Conservation (phyloP, 176 grass and related monocot species). For the Calamus simplicifolius region DNA sequence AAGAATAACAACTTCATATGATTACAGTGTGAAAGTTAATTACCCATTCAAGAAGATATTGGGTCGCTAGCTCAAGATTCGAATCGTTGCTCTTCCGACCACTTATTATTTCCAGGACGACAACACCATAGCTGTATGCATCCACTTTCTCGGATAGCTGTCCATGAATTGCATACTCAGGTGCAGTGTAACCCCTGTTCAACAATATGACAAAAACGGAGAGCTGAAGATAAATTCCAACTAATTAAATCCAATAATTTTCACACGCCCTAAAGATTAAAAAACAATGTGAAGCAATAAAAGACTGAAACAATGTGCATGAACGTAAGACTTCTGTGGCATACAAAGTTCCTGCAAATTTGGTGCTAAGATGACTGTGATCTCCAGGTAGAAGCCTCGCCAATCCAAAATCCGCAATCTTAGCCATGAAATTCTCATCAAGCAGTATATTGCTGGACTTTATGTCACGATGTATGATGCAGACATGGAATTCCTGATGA, state of each 20-base stretch:
- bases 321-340: slow-evolving; percentile 9
- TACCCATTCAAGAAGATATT: slow-evolving; percentile 88
- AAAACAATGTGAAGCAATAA: too few species aligned
- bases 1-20: too few species aligned
- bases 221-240: too few species aligned
- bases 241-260: too few species aligned
- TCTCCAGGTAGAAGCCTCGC: slow-evolving; percentile 73
- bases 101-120: slow-evolving; percentile 78
- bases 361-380: slow-evolving; percentile 73
- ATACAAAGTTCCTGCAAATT: slow-evolving; percentile 89
- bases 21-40: background rate
- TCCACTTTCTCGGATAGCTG: slow-evolving; percentile 77
- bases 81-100: slow-evolving; percentile 72
- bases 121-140: slow-evolving; percentile 70
- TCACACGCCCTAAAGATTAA: too few species aligned
- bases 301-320: too few species aligned
- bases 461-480: slow-evolving; percentile 88
- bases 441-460: slow-evolving; percentile 78
- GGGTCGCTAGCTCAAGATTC: slow-evolving; percentile 46
- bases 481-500: slow-evolving; percentile 75
- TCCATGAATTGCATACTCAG: slow-evolving; percentile 80
- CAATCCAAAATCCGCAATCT: slow-evolving; percentile 76
- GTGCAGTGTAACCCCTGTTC: slow-evolving; percentile 77
- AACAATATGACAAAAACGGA: slow-evolving; percentile 8
- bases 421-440: slow-evolving; percentile 63